phyloP scores from a whole-genome alignment of 306 rosid genomes.

The Ziziphus jujuba region DNA sequence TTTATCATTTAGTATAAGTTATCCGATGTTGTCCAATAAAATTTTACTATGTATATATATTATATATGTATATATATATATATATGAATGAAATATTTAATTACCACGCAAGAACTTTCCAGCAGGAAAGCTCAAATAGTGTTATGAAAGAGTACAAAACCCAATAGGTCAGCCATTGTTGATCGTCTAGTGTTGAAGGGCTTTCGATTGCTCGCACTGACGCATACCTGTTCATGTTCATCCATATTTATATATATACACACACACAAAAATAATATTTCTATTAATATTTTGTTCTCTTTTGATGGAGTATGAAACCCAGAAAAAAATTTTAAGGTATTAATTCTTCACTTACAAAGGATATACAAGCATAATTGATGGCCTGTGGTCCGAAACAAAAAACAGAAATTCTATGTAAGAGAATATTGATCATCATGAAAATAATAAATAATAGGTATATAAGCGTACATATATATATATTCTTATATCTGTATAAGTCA shows the following conservation, averaged over 20 bases:
- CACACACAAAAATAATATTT: neutral
- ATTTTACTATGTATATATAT: too few species aligned
- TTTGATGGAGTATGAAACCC: too few species aligned
- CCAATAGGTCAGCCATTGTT: slow-evolving; percentile 97
- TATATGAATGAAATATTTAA: too few species aligned
- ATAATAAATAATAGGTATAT: neutral
- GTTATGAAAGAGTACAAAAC: slow-evolving; percentile 72
- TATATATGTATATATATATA: too few species aligned
- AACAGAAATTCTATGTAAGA: slow-evolving; percentile 15
- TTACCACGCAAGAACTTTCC: slow-evolving; percentile 75
- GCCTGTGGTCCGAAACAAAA: slow-evolving; percentile 50
- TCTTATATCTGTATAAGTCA: too few species aligned
- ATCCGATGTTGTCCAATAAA: too few species aligned
- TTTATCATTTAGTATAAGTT: too few species aligned
- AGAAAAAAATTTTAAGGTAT: too few species aligned
- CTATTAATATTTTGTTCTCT: too few species aligned
- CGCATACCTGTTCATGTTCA: slow-evolving; percentile 56
- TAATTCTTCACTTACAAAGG: slow-evolving; percentile 89
- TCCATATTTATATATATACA: neutral
- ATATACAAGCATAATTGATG: slow-evolving; percentile 80
- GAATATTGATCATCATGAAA: neutral
- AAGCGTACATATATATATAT: neutral
- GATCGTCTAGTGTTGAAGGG: slow-evolving; percentile 85
- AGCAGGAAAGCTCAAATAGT: slow-evolving; percentile 70
- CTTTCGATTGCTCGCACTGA: slow-evolving; percentile 89